Conservation (phyloP, 352 stramenopile species). For the Phytophthora boehmeriae region DNA sequence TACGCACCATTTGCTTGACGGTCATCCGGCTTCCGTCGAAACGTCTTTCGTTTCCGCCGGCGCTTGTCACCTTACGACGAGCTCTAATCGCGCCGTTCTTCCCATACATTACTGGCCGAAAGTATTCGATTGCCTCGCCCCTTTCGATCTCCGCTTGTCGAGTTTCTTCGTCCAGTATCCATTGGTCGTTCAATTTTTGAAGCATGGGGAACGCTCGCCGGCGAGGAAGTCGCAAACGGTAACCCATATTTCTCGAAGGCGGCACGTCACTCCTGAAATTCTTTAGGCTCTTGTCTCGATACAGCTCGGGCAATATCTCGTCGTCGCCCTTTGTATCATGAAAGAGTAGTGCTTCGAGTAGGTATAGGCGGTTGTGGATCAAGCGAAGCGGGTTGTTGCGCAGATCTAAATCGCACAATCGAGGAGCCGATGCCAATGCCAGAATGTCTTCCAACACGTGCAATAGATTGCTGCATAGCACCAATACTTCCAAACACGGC, state of each 20-base stretch:
- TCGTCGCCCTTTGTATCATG: slow-evolving; percentile 30
- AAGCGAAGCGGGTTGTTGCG: slow-evolving; percentile 64
- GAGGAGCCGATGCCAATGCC: slow-evolving; percentile 41
- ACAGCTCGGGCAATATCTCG: slow-evolving; percentile 42
- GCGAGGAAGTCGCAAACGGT: slow-evolving; percentile 52
- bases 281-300: slow-evolving; percentile 50
- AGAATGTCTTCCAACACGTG: slow-evolving; percentile 72
- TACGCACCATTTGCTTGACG: slow-evolving; percentile 56
- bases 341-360: slow-evolving; percentile 64
- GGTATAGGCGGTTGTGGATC: slow-evolving; percentile 68
- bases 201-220: slow-evolving; percentile 68
- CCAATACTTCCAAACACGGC: slow-evolving; percentile 53
- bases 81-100: neutral
- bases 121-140: slow-evolving; percentile 56
- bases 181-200: slow-evolving; percentile 58
- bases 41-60: slow-evolving; percentile 13
- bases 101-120: slow-evolving; percentile 3
- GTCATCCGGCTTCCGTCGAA: slow-evolving; percentile 78
- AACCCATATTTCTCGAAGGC: slow-evolving; percentile 24
- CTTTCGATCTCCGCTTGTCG: slow-evolving; percentile 55
- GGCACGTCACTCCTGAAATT: slow-evolving; percentile 3
- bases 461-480: slow-evolving; percentile 60
- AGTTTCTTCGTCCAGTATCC: slow-evolving; percentile 64
- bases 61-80: neutral
- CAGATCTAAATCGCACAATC: slow-evolving; percentile 66